Evolutionary conservation across 2,329 filamentous ascomycete species (phyloP).

Genomic region (Polychaeton citri): DNA sequence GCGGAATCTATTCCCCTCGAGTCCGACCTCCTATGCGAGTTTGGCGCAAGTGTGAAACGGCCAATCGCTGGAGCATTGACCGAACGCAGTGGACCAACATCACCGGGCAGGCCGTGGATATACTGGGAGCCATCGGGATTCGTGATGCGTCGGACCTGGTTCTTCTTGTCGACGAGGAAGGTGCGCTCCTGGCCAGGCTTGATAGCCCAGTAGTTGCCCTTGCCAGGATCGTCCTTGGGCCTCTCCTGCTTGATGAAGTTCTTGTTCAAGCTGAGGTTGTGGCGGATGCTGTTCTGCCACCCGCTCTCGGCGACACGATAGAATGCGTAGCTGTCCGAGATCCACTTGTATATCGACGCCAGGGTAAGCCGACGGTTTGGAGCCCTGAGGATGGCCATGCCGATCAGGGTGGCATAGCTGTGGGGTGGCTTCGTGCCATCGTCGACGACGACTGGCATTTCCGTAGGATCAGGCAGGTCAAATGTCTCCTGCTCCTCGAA

Average conservation of each 20-base stretch:
- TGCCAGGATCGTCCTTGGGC: conserved; percentile 92
- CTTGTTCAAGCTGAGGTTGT: conserved; percentile 95
- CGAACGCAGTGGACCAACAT: conserved; percentile 19
- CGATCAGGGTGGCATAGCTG: conserved; percentile 90
- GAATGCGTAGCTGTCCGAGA: conserved; percentile 84
- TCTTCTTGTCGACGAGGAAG: conserved; percentile 73
- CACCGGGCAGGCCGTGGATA: conserved; percentile 15
- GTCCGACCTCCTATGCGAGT: conserved; percentile 17
- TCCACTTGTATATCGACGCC: conserved; percentile 98
- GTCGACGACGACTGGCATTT: conserved; percentile 72
- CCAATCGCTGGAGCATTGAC: conserved; percentile 25
- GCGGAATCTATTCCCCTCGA: conserved; percentile 35
- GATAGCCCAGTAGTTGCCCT: conserved; percentile 96
- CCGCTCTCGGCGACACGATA: conserved; percentile 75
- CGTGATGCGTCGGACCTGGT: conserved; percentile 42
- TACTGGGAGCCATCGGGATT: conserved; percentile 37
- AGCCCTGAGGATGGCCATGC: conserved; percentile 88
- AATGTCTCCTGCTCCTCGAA: conserved; percentile 33
- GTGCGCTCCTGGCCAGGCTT: conserved; percentile 76
- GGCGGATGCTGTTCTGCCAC: conserved; percentile 98
- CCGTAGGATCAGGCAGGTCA: conserved; percentile 54
- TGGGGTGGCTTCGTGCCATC: conserved; percentile 80
- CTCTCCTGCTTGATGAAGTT: conserved; percentile 91
- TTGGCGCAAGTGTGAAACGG: conserved; percentile 22
- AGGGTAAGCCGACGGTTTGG: conserved; percentile 73